Conservation (phyloP, 768 basidiomycete species). For the Suillus spraguei region DNA sequence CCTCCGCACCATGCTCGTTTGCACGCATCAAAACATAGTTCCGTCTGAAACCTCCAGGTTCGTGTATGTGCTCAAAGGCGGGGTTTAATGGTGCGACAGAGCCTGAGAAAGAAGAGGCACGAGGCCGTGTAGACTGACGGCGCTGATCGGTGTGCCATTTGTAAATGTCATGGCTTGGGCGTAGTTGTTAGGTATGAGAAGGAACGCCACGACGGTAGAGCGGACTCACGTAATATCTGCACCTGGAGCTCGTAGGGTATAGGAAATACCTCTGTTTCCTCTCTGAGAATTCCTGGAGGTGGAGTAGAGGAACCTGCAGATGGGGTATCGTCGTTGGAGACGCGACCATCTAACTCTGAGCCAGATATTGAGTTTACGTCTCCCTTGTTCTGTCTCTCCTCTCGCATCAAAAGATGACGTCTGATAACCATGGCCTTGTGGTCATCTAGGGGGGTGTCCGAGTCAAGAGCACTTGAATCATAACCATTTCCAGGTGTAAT, state of each 20-base stretch:
- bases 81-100: constrained; percentile 60
- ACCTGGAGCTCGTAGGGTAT: constrained; percentile 84
- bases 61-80: constrained; percentile 89
- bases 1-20: constrained; percentile 62
- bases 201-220: constrained; percentile 11
- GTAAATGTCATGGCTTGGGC: constrained; percentile 83
- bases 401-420: constrained; percentile 77
- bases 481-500: constrained; percentile 32
- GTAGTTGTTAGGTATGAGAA: constrained; percentile 18
- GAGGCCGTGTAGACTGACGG: constrained; percentile 58
- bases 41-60: constrained; percentile 92
- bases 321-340: constrained; percentile 17
- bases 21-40: constrained; percentile 82
- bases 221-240: constrained; percentile 88
- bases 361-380: constrained; percentile 24
- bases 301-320: constrained; percentile 29
- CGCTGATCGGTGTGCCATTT: constrained; percentile 88
- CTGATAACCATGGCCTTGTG: constrained; percentile 83
- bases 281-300: constrained; percentile 32
- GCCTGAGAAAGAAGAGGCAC: constrained; percentile 72
- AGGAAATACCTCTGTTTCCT: constrained; percentile 76
- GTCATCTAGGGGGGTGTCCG: constrained; percentile 73
- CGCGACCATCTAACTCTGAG: constrained; percentile 28
- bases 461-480: constrained; percentile 34
- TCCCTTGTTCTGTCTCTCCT: constrained; percentile 47